phyloP scores from a whole-genome alignment of 495 filamentous ascomycete genomes.

The Aspergillus nidulans region DNA sequence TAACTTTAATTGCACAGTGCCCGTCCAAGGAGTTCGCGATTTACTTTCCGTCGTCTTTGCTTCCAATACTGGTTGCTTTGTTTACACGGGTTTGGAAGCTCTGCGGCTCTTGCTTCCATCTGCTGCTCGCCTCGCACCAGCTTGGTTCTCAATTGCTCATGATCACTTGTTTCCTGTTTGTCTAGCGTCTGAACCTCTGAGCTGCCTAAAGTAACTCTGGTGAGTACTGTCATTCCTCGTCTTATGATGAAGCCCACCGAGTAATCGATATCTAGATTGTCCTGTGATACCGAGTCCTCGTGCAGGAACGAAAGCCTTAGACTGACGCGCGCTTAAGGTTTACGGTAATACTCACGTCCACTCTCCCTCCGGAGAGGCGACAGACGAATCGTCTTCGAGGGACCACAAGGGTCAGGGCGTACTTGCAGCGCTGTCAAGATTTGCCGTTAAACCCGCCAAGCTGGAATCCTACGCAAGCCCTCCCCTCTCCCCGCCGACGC shows the following conservation, averaged over 20 bases:
- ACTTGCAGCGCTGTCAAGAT: background rate
- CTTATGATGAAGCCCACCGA: constrained; percentile 2
- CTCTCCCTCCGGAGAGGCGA: constrained; percentile 1
- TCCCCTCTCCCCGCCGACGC: constrained; percentile 55
- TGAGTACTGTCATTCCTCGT: background rate
- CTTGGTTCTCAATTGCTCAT: background rate
- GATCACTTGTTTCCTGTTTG: background rate
- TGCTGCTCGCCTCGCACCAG: background rate
- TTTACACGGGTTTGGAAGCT: background rate
- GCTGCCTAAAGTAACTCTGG: background rate
- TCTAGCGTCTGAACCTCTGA: background rate
- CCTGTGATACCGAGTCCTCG: constrained; percentile 12
- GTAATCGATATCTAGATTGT: constrained; percentile 12
- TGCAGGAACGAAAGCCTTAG: constrained; percentile 15
- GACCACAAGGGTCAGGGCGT: background rate
- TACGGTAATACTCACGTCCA: constrained; percentile 7
- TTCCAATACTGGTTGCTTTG: background rate
- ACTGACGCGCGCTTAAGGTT: constrained; percentile 16
- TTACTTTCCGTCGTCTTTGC: background rate
- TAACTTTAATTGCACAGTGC: background rate
- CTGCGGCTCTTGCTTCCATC: background rate
- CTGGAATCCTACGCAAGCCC: constrained; percentile 57
- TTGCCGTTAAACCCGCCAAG: constrained; percentile 32
- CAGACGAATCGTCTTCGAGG: background rate
- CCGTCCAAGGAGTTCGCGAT: background rate